phyloP scores from a whole-genome alignment of 1,284 basidiomycete genomes.

The Coriolopsis trogii region DNA sequence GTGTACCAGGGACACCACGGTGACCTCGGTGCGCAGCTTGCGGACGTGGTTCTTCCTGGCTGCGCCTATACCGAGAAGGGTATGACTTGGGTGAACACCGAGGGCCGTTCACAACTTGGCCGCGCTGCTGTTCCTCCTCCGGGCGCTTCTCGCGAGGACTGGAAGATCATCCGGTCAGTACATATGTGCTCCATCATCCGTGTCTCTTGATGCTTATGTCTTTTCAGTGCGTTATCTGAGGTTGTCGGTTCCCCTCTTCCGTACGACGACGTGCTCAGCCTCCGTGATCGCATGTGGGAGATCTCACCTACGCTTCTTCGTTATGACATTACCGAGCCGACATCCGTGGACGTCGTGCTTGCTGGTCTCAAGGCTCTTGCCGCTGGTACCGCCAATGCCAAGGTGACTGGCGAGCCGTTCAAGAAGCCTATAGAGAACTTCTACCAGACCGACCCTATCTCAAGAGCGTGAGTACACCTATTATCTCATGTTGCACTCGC shows the following conservation, averaged over 20 bases:
- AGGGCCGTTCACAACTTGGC: constrained; percentile 91
- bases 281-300: constrained; percentile 97
- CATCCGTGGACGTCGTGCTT: constrained; percentile 71
- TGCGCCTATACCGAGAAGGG: constrained; percentile 97
- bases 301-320: constrained; percentile 90
- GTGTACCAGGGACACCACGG: constrained; percentile 99
- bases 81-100: constrained; percentile 96
- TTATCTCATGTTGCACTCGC: not conserved
- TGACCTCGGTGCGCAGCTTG: constrained; percentile 94
- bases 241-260: constrained; percentile 80
- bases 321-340: constrained; percentile 85
- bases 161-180: constrained; percentile 95
- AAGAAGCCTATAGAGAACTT: constrained; percentile 90
- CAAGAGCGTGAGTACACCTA: constrained; percentile 68
- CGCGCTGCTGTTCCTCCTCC: constrained; percentile 95
- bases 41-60: constrained; percentile 94
- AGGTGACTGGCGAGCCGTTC: constrained; percentile 66
- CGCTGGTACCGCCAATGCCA: constrained; percentile 52
- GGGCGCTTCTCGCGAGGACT: constrained; percentile 94
- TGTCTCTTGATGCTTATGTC: not conserved
- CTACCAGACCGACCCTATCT: constrained; percentile 93
- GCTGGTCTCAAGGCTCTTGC: constrained; percentile 71
- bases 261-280: constrained; percentile 87
- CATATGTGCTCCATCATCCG: not conserved
- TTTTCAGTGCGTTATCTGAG: constrained; percentile 85